A percentile compares a stretch with the other conserved stretches of the same genome.
phyloP scores from a whole-genome alignment of 345 rosid species.

The Crucihimalaya himalaica region DNA sequence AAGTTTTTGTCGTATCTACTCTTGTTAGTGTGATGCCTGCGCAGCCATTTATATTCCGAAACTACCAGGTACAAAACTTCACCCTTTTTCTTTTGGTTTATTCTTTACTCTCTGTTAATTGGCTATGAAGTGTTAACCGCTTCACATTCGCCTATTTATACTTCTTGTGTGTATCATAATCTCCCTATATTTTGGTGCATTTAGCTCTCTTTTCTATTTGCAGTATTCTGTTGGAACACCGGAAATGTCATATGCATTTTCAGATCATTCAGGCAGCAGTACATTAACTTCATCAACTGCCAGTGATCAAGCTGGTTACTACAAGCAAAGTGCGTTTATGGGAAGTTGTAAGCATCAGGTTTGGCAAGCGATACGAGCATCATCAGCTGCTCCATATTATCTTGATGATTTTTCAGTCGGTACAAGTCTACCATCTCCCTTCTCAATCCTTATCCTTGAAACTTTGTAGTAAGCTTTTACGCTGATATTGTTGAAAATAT shows the following conservation, averaged over 20 bases:
- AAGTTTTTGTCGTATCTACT: constrained; percentile 93
- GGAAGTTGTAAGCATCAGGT: constrained; percentile 95
- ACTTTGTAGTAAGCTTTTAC: neutral
- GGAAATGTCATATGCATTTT: constrained; percentile 71
- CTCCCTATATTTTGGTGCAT: neutral
- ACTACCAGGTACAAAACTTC: constrained; percentile 73
- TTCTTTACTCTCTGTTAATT: neutral
- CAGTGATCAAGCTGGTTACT: constrained; percentile 83
- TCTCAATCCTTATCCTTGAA: constrained; percentile 5
- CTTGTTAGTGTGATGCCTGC: constrained; percentile 95
- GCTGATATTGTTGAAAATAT: constrained; percentile 22
- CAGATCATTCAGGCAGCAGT: constrained; percentile 75
- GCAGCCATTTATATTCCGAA: constrained; percentile 92
- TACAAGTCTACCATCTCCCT: constrained; percentile 37
- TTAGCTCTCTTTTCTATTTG: constrained; percentile 26
- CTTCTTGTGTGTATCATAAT: neutral
- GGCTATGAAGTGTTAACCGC: neutral
- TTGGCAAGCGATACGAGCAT: constrained; percentile 99
- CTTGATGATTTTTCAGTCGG: constrained; percentile 98
- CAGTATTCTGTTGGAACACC: constrained; percentile 96
- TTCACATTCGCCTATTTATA: neutral
- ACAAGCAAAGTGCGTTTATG: constrained; percentile 83
- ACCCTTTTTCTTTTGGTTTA: constrained; percentile 5
- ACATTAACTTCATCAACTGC: constrained; percentile 62
- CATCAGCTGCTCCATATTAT: constrained; percentile 99